Conservation (phyloP, 2,329 filamentous ascomycete genomes). For the Leptographium wingfieldii region DNA sequence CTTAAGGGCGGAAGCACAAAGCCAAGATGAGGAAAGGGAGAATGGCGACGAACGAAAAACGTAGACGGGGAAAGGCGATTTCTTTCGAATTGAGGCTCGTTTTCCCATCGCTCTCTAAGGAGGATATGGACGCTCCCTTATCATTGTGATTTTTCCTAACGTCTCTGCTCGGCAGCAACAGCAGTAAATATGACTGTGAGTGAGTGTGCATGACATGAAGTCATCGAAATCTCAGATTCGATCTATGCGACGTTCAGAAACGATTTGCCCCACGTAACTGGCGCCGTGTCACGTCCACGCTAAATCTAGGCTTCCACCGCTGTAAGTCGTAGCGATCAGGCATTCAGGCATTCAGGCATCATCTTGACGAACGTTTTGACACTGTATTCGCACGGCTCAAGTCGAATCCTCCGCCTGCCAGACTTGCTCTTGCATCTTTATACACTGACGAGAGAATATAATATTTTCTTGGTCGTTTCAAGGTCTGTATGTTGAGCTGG, state of each 20-base stretch:
- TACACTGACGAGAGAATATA: too few species aligned
- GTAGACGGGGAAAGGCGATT: not conserved
- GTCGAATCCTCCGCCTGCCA: too few species aligned
- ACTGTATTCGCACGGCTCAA: too few species aligned
- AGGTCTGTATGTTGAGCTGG: too few species aligned
- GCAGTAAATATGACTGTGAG: not conserved
- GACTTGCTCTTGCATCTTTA: too few species aligned
- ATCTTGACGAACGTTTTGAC: too few species aligned
- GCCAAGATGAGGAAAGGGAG: too few species aligned
- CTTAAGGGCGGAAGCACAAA: not conserved
- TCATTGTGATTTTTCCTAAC: not conserved
- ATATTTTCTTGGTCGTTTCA: too few species aligned
- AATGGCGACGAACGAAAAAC: not conserved
- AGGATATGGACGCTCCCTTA: not conserved
- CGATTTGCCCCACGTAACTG: slow-evolving; percentile 5
- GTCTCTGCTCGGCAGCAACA: not conserved
- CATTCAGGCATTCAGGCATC: too few species aligned
- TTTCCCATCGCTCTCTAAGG: not conserved
- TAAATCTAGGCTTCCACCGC: not conserved
- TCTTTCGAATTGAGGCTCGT: not conserved
- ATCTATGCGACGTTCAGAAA: not conserved
- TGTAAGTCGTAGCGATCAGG: too few species aligned
- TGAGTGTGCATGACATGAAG: too few species aligned
- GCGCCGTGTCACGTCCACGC: slow-evolving; percentile 9
- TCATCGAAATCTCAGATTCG: not conserved